Conservation (phyloP, 768 basidiomycete species). For the Lactifluus pinguis region DNA sequence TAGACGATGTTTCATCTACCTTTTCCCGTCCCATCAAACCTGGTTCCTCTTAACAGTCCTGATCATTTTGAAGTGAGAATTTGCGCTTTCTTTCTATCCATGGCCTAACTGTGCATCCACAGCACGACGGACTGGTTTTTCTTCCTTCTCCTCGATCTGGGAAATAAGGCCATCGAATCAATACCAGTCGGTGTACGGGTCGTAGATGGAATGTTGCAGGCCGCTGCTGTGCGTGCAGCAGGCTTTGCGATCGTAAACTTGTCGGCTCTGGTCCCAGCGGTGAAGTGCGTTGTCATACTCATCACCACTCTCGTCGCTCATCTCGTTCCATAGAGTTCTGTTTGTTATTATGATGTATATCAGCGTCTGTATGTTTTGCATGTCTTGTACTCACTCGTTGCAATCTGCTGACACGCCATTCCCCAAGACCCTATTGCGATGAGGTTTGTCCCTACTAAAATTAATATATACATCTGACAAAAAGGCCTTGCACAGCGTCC, state of each 20-base stretch:
- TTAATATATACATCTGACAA: neutral
- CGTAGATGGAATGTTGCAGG: conserved; percentile 70
- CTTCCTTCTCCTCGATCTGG: conserved; percentile 84
- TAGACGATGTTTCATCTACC: conserved; percentile 80
- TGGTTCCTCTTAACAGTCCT: conserved; percentile 79
- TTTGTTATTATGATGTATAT: conserved; percentile 95
- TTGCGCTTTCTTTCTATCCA: neutral
- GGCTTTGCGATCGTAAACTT: conserved; percentile 78
- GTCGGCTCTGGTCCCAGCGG: conserved; percentile 72
- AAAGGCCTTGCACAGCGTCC: conserved; percentile 47
- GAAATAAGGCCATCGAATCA: conserved; percentile 54
- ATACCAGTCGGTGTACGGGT: conserved; percentile 69
- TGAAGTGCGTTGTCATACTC: conserved; percentile 50
- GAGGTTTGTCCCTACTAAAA: conserved; percentile 38
- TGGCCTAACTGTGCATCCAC: neutral
- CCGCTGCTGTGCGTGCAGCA: conserved; percentile 72
- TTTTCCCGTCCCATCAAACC: conserved; percentile 90
- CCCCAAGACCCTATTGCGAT: conserved; percentile 64
- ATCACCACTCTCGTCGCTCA: neutral
- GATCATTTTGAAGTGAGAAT: conserved; percentile 54
- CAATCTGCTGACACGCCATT: conserved; percentile 5
- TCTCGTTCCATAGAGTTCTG: conserved; percentile 49
- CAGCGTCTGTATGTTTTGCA: conserved; percentile 53
- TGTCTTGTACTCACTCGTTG: conserved; percentile 4
- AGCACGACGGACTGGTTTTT: conserved; percentile 83